phyloP scores from a whole-genome alignment of 192 early-diverging fungal species.

The Mortierella claussenii region DNA sequence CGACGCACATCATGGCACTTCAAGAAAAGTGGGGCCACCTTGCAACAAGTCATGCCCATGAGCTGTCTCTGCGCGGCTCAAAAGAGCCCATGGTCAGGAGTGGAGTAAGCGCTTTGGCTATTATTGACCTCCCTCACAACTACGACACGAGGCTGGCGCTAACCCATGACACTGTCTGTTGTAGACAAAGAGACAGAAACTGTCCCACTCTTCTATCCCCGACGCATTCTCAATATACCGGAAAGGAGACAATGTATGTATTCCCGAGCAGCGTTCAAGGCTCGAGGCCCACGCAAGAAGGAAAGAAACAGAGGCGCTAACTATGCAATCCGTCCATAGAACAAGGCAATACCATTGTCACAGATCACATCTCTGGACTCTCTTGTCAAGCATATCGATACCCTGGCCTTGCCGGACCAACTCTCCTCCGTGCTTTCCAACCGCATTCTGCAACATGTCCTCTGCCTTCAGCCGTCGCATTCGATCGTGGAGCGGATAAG shows the following conservation, averaged over 20 bases:
- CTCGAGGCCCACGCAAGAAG: background rate
- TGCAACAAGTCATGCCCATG: background rate
- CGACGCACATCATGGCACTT: conserved; percentile 31
- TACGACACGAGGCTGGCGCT: too few relatives aligned
- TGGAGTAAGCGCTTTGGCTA: conserved; percentile 11
- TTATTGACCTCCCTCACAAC: background rate
- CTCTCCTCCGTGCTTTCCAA: conserved; percentile 57
- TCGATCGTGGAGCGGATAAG: conserved; percentile 54
- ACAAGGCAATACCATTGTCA: conserved; percentile 47
- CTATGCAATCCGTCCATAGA: background rate
- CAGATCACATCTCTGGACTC: conserved; percentile 55
- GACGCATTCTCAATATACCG: conserved; percentile 38
- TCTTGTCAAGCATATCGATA: conserved; percentile 57
- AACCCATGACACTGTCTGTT: background rate
- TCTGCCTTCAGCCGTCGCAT: conserved; percentile 15
- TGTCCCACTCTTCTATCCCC: conserved; percentile 47
- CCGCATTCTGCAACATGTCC: conserved; percentile 61
- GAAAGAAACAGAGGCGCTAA: background rate
- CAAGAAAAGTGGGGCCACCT: conserved; percentile 51
- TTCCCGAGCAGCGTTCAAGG: too few relatives aligned
- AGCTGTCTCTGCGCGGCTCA: conserved; percentile 19
- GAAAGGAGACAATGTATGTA: conserved; percentile 38
- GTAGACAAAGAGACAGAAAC: conserved; percentile 56
- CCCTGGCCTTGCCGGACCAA: conserved; percentile 60
- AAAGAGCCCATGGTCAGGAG: conserved; percentile 26